These are phyloP conservation scores for Punctularia strigosozonata DNA, from an alignment of 768 basidiomycete genomes.

Conservation along the genomic window DNA sequence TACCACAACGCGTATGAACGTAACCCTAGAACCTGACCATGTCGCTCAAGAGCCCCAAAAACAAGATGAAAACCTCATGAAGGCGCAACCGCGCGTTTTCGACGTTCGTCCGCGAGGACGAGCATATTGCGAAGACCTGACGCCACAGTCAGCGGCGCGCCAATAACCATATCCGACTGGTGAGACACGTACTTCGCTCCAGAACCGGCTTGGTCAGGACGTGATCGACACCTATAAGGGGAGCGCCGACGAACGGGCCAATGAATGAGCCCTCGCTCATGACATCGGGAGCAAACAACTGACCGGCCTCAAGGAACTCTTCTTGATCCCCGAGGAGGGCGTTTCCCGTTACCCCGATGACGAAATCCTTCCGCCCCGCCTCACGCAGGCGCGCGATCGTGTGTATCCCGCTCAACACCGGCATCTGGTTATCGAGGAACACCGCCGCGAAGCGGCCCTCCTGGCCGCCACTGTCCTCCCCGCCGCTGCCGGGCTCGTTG, in stretches of 20 bases:
- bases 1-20: too few relatives aligned
- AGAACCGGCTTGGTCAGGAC: slow-evolving; percentile 73
- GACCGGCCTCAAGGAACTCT: slow-evolving; percentile 65
- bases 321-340: slow-evolving; percentile 50
- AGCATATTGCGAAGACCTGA: slow-evolving; percentile 30
- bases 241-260: slow-evolving; percentile 1
- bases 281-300: slow-evolving; percentile 9
- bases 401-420: slow-evolving; percentile 63
- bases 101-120: slow-evolving; percentile 29
- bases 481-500: too few relatives aligned
- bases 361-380: slow-evolving; percentile 58
- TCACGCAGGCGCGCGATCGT: slow-evolving; percentile 53
- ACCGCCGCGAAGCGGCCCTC: slow-evolving; percentile 28
- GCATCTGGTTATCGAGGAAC: slow-evolving; percentile 75
- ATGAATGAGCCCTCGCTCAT: too few relatives aligned
- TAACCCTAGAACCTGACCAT: too few relatives aligned
- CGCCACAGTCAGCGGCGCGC: too few relatives aligned
- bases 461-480: too few relatives aligned
- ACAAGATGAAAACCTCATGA: too few relatives aligned
- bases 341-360: slow-evolving; percentile 72
- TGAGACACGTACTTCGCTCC: too few relatives aligned
- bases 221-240: slow-evolving; percentile 20
- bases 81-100: too few relatives aligned
- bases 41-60: too few relatives aligned
- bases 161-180: too few relatives aligned